Percentiles rank a stretch among this genome's conserved stretches.
phyloP scores from a whole-genome alignment of 768 basidiomycete species.

The Tylopilus sp. region DNA sequence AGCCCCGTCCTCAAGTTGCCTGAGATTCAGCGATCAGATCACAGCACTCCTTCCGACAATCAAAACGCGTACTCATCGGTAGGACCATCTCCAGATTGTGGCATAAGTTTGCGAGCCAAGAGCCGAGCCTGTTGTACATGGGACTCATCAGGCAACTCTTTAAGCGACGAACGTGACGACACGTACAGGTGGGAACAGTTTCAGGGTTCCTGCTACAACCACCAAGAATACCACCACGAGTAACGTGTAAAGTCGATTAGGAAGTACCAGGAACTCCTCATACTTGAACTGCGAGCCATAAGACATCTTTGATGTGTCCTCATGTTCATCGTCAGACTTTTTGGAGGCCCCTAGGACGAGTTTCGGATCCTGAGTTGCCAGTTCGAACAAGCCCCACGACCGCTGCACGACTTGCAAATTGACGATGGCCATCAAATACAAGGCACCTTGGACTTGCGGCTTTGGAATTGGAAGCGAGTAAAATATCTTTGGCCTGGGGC shows the following conservation, averaged over 20 bases:
- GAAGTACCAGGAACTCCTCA: slow-evolving; percentile 58
- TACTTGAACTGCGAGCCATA: slow-evolving; percentile 79
- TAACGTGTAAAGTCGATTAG: slow-evolving; percentile 39
- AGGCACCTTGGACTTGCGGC: slow-evolving; percentile 35
- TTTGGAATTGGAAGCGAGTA: slow-evolving; percentile 35
- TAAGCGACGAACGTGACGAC: not conserved
- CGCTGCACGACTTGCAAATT: slow-evolving; percentile 54
- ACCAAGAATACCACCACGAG: slow-evolving; percentile 35
- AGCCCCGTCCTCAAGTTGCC: slow-evolving; percentile 57
- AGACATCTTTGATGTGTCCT: slow-evolving; percentile 18
- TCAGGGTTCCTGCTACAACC: slow-evolving; percentile 24
- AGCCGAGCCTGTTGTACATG: slow-evolving; percentile 43
- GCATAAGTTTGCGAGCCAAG: slow-evolving; percentile 48
- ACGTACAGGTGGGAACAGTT: slow-evolving; percentile 37
- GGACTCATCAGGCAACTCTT: not conserved
- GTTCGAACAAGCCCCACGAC: slow-evolving; percentile 50
- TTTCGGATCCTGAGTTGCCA: slow-evolving; percentile 20
- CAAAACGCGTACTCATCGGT: slow-evolving; percentile 49
- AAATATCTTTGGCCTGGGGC: slow-evolving; percentile 29
- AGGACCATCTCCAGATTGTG: slow-evolving; percentile 60
- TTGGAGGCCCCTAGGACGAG: slow-evolving; percentile 11
- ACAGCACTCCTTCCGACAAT: not conserved
- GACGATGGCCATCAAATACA: slow-evolving; percentile 42
- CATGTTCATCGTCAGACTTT: slow-evolving; percentile 16
- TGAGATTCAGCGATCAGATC: slow-evolving; percentile 25